Conservation (phyloP, 148 eudicot species). For the Camellia japonica region DNA sequence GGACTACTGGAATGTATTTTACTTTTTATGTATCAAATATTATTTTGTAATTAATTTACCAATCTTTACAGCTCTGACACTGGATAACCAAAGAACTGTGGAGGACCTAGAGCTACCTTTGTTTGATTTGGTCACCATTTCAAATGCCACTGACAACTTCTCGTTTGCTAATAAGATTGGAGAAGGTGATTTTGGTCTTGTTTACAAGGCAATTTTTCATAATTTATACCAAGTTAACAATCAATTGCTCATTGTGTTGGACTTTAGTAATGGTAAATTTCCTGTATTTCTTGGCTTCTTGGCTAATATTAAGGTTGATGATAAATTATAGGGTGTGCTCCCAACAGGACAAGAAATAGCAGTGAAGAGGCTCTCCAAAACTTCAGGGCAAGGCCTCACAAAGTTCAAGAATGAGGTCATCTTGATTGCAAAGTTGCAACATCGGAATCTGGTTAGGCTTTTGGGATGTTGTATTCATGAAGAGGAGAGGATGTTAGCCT, state of each 20-base stretch:
- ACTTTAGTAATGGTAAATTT: neutral
- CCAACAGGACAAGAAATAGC: too few species aligned
- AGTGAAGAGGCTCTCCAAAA: conserved; percentile 10
- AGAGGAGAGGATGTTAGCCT: too few species aligned
- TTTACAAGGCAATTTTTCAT: neutral
- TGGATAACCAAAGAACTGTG: neutral
- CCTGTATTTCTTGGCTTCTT: neutral
- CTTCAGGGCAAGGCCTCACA: conserved; percentile 10
- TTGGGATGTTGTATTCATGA: neutral
- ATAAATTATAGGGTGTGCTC: too few species aligned
- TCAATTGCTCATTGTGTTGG: neutral
- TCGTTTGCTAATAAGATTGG: neutral
- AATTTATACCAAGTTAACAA: too few species aligned
- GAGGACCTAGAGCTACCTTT: conserved; percentile 22
- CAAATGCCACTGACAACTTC: conserved; percentile 18
- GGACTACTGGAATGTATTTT: neutral
- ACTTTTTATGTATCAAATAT: neutral
- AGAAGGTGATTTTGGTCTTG: neutral
- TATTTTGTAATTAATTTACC: neutral
- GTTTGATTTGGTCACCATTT: conserved; percentile 18
- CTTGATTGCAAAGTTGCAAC: conserved; percentile 4
- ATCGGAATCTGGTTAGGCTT: conserved; percentile 6
- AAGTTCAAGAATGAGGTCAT: conserved; percentile 13
- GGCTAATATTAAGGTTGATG: neutral
- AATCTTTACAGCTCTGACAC: conserved; percentile 8